Percentiles rank a stretch among this genome's conserved stretches.
Evolutionary conservation across 441 rosid species (phyloP).

Genomic region (Bruguiera hainesii): DNA sequence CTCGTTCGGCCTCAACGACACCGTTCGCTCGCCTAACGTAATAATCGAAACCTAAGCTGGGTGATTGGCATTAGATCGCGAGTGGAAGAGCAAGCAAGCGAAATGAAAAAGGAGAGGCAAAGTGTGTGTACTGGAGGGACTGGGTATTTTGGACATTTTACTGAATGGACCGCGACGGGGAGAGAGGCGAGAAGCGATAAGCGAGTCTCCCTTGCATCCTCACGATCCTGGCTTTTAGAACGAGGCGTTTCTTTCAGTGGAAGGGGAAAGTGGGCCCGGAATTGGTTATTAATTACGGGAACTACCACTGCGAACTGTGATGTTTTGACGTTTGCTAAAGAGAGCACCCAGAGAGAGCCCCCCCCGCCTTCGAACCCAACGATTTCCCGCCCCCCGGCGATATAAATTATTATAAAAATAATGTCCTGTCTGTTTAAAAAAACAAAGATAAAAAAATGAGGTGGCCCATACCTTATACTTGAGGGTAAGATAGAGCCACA

Average conservation of each 20-base stretch:
- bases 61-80: background rate
- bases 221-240: background rate
- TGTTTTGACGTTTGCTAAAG: slow-evolving; percentile 42
- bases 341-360: slow-evolving; percentile 13
- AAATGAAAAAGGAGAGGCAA: background rate
- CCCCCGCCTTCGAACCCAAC: slow-evolving; percentile 19
- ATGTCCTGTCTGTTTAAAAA: too few species aligned
- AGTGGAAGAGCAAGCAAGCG: background rate
- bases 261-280: slow-evolving; percentile 24
- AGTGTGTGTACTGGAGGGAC: background rate
- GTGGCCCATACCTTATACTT: too few species aligned
- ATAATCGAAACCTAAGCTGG: background rate
- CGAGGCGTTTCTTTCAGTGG: background rate
- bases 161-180: slow-evolving; percentile 16
- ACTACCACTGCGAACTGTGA: slow-evolving; percentile 22
- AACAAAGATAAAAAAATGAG: too few species aligned
- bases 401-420: too few species aligned
- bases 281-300: slow-evolving; percentile 28
- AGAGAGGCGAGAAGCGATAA: background rate
- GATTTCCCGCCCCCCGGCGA: too few species aligned
- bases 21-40: slow-evolving; percentile 15
- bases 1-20: slow-evolving; percentile 78
- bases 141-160: slow-evolving; percentile 22
- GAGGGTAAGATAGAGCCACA: too few species aligned
- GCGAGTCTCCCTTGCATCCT: too few species aligned